Evolutionary conservation across 1,139 yeast species (phyloP).

Genomic region (Sugiyamaella pinicola): DNA sequence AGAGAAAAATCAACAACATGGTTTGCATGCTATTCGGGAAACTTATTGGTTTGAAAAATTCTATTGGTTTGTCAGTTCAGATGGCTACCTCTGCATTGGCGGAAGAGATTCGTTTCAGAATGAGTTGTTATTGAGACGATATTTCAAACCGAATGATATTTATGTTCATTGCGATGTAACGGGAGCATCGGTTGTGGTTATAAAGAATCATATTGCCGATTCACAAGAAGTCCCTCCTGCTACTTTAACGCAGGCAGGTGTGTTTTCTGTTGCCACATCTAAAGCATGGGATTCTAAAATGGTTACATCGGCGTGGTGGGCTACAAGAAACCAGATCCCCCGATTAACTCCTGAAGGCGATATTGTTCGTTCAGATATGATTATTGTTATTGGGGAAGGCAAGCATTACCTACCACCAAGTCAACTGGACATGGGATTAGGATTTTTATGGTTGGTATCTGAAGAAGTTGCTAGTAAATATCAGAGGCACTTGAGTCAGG

Average conservation of each 20-base stretch:
- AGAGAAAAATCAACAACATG: constrained; percentile 51
- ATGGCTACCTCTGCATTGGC: constrained; percentile 82
- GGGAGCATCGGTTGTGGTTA: constrained; percentile 73
- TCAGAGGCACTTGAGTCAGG: constrained; percentile 39
- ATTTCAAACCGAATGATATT: constrained; percentile 69
- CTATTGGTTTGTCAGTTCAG: constrained; percentile 87
- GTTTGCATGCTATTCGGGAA: constrained; percentile 64
- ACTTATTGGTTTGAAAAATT: constrained; percentile 94
- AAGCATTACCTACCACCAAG: constrained; percentile 76
- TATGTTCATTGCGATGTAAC: constrained; percentile 76
- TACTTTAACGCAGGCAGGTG: constrained; percentile 87
- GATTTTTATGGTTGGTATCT: constrained; percentile 71
- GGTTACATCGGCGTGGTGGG: constrained; percentile 83
- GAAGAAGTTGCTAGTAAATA: constrained; percentile 53
- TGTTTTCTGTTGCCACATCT: constrained; percentile 71
- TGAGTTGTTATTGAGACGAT: constrained; percentile 80
- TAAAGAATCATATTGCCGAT: constrained; percentile 64
- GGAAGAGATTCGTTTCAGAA: constrained; percentile 84
- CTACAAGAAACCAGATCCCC: constrained; percentile 63
- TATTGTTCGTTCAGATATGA: constrained; percentile 64
- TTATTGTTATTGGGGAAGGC: constrained; percentile 56
- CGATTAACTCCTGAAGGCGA: constrained; percentile 68
- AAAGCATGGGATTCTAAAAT: constrained; percentile 89
- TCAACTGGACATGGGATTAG: constrained; percentile 88
- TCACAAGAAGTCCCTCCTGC: constrained; percentile 70